These are phyloP conservation scores for Tilletiaria anomala DNA, from an alignment of 1,284 basidiomycete species.

Conservation along the genomic window DNA sequence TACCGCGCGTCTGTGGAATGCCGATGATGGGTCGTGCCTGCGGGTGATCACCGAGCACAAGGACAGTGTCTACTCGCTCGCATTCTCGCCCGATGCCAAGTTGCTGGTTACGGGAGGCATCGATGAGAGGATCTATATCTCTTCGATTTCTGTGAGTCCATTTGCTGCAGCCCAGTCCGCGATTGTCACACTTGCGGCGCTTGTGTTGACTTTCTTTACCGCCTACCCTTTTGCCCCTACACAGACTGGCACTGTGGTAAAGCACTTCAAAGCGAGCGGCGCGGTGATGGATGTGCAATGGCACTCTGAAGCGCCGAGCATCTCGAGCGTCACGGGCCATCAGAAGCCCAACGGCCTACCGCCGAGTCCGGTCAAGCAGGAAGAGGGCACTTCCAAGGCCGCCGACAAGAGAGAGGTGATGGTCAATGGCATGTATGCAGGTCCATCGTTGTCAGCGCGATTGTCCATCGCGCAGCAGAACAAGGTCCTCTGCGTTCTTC, in stretches of 20 bases:
- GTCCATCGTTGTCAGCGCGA: no score
- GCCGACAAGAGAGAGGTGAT: no score
- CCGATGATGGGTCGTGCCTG: constrained; percentile 30
- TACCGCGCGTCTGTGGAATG: constrained; percentile 36
- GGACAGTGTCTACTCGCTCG: constrained; percentile 31
- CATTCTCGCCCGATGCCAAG: constrained; percentile 30
- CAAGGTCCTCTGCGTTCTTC: neutral
- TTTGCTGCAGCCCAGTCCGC: neutral
- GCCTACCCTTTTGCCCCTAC: no score
- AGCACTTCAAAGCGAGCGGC: neutral
- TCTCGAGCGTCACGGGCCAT: no score
- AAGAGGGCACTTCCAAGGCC: no score
- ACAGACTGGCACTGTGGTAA: neutral
- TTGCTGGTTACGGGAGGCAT: constrained; percentile 36
- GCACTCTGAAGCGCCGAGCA: no score
- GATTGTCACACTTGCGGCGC: no score
- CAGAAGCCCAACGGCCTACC: no score
- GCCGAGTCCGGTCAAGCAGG: no score
- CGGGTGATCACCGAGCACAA: constrained; percentile 28
- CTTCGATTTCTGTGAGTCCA: no score
- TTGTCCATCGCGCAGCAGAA: neutral
- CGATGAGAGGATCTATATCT: constrained; percentile 27
- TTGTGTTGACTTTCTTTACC: no score
- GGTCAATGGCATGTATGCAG: no score
- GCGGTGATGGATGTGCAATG: neutral